These are phyloP conservation scores for Thinopyrum obtusiflorum DNA, from an alignment of 202 grass and related monocot genomes.

Conservation along the genomic window DNA sequence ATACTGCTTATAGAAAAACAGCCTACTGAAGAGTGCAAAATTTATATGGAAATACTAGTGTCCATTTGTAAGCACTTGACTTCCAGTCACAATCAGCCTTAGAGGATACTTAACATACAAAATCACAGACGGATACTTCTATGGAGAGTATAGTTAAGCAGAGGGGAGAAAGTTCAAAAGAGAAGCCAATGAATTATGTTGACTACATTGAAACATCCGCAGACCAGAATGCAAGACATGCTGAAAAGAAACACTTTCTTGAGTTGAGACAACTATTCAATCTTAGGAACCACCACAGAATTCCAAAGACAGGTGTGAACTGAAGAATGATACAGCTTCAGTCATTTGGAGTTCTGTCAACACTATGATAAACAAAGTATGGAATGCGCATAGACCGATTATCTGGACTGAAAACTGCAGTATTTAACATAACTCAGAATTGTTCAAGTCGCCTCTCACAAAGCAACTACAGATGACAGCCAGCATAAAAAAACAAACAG, in stretches of 20 bases:
- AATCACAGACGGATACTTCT: not conserved
- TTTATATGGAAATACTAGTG: not conserved
- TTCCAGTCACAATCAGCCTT: not conserved
- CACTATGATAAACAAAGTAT: not conserved
- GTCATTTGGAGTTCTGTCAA: not conserved
- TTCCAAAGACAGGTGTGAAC: not conserved
- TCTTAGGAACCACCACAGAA: not conserved
- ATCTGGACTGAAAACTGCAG: not conserved
- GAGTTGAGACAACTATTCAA: not conserved
- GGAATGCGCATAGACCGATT: not conserved
- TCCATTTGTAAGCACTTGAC: slow-evolving; percentile 1
- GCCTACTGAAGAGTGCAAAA: not conserved
- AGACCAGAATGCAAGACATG: not conserved
- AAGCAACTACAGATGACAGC: not conserved
- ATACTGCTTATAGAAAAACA: not conserved
- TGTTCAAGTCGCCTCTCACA: not conserved
- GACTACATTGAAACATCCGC: not conserved
- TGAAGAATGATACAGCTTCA: not conserved
- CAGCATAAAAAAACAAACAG: not conserved
- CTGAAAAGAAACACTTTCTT: not conserved
- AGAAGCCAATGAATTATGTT: slow-evolving; percentile 1
- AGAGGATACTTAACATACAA: not conserved
- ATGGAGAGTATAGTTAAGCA: not conserved
- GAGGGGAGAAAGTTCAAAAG: not conserved
- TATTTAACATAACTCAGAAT: not conserved